Percentiles rank a stretch among this genome's conserved stretches.
These are phyloP conservation scores for Warburgia ugandensis DNA, from an alignment of 164 flowering plant genomes.

Conservation along the genomic window DNA sequence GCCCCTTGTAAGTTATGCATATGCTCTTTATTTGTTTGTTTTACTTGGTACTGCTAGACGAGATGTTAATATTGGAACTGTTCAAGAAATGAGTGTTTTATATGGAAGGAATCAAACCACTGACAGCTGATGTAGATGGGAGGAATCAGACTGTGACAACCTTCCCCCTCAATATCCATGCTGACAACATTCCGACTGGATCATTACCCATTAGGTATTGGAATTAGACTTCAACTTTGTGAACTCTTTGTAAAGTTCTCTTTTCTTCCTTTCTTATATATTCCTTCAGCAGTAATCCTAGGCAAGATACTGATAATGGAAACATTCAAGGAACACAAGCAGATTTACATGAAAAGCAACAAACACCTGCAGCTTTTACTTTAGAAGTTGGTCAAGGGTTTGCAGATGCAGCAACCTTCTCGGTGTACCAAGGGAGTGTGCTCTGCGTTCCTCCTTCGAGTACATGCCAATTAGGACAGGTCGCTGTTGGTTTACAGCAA, in stretches of 20 bases:
- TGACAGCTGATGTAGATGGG: no score
- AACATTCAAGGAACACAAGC: background rate
- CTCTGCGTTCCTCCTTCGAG: background rate
- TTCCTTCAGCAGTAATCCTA: background rate
- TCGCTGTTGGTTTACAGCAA: background rate
- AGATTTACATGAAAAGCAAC: background rate
- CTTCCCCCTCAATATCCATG: no score
- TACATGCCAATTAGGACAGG: background rate
- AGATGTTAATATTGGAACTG: no score
- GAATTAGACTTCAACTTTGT: no score
- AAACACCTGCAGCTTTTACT: background rate
- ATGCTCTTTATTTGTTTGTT: no score
- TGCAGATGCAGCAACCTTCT: background rate
- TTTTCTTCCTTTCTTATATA: background rate
- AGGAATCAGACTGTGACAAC: no score
- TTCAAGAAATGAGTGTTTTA: no score
- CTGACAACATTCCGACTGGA: no score
- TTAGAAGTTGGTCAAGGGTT: slow-evolving; percentile 2
- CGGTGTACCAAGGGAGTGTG: background rate
- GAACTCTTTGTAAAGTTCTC: background rate
- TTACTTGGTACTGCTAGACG: no score
- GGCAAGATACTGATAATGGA: background rate
- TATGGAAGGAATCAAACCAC: no score
- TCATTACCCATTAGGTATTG: no score
- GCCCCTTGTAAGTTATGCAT: no score